Conservation (phyloP, 2,329 filamentous ascomycete genomes). For the Ceratocystis variospora region DNA sequence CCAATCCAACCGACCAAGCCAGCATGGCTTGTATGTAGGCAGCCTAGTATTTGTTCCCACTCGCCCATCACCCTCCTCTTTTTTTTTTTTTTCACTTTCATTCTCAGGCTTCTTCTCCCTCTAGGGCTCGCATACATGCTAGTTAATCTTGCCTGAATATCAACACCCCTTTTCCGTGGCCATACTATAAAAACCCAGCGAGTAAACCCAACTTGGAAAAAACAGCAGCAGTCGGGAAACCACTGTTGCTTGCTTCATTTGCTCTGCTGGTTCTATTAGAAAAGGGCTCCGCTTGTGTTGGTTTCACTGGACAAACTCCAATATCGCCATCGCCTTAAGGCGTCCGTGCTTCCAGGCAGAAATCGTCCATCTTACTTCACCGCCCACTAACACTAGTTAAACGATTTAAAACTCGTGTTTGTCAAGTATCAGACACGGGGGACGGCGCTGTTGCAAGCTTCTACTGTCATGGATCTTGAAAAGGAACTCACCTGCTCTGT, state of each 20-base stretch:
- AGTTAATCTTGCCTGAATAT: not conserved
- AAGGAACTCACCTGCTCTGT: slow-evolving; percentile 93
- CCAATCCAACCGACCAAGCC: not conserved
- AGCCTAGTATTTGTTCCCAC: not conserved
- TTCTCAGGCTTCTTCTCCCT: not conserved
- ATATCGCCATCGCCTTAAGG: not conserved
- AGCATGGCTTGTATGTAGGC: not conserved
- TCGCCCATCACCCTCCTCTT: not conserved
- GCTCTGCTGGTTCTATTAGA: not conserved
- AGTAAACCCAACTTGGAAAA: not conserved
- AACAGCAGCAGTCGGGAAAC: not conserved
- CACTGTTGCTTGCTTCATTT: not conserved
- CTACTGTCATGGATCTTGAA: slow-evolving; percentile 53
- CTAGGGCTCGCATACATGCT: not conserved
- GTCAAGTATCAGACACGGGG: not conserved
- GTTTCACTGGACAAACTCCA: not conserved
- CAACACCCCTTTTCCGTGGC: not conserved
- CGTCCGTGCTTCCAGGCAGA: not conserved
- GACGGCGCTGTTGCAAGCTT: not conserved
- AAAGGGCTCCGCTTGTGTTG: not conserved
- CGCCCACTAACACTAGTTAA: not conserved
- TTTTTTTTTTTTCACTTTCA: not conserved
- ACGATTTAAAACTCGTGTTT: not conserved
- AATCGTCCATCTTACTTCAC: no score
- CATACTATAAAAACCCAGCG: not conserved